Evolutionary conservation across 2,329 filamentous ascomycete genomes (phyloP), one percentile per base, ranked within the genome.

Genomic region (Penicillium vulpinum): DNA sequence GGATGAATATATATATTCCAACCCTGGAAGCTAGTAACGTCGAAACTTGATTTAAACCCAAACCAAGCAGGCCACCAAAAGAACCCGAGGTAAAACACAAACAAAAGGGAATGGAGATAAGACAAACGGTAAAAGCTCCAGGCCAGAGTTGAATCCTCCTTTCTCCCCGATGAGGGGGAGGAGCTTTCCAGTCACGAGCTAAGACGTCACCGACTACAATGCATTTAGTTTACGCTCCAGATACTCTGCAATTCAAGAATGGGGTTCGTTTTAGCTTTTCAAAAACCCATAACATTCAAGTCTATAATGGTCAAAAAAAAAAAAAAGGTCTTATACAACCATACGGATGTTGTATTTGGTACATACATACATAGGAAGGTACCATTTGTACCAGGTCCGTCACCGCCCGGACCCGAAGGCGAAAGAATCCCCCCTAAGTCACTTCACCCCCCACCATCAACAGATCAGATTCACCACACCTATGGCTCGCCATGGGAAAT

Each of bases 401-500:
- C 50, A 57, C 51, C 53, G 52, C 56, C 56, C 52, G 26, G 40
- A 33, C 33, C 45, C 33, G 16, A 36, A 35, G 24, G 24, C 33
- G n/a, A 40, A 51, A 29, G 33, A 28, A 24, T 31, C 35, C 35
- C 33, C 38, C 21, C 16, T 16, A n/a, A 10, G 29, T 28, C 11
- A 33, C 24, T 33, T 33, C 26, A n/a, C n/a, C n/a, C n/a, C n/a
- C n/a, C n/a, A 1, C 18, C 18, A 26, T 48, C 40, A 31, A 28
- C 38, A 45, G 13, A 43, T 44, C 38, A 36, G 10, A 31, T 28
- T 49, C 16, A 46, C 11, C 39, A 47, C 33, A 46, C 38, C 22
- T 49, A 62, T 69, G 67, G 67, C 65, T 58, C 65, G 66, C 31
- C 64, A 66, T 67, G 61, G 67, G 33, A 68, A 67, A 41, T 50